Evolutionary conservation across 306 rosid species (phyloP).

Genomic region (Cicer pinnatifidum): DNA sequence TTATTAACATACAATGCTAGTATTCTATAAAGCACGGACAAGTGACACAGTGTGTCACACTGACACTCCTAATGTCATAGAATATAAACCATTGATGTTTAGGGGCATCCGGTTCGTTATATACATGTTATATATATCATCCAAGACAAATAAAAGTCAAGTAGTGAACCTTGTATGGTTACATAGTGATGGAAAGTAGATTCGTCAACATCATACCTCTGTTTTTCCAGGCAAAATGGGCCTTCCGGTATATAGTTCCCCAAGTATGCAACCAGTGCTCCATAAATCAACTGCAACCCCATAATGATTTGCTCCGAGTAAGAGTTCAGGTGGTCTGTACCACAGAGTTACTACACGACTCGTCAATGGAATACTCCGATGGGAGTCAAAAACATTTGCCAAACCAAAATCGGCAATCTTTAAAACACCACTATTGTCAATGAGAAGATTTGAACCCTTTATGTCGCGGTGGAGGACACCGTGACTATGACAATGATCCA

Average conservation of each 20-base stretch:
- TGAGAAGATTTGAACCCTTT: constrained; percentile 96
- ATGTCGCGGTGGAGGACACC: constrained; percentile 97
- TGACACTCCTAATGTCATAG: not conserved
- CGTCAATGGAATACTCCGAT: constrained; percentile 69
- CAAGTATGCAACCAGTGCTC: constrained; percentile 97
- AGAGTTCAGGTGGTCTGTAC: constrained; percentile 98
- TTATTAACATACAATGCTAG: not conserved
- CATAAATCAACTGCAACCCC: constrained; percentile 97
- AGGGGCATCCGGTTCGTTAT: not conserved
- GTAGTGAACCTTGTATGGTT: constrained; percentile 27
- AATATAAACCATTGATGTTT: not conserved
- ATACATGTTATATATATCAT: constrained; percentile 6
- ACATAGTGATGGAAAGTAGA: constrained; percentile 29
- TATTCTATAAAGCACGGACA: not conserved
- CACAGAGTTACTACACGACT: constrained; percentile 96
- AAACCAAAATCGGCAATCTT: constrained; percentile 98
- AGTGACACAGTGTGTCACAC: too few species aligned
- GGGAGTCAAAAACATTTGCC: constrained; percentile 81
- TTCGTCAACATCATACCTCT: constrained; percentile 62
- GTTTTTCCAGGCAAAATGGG: constrained; percentile 98
- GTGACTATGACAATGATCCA: constrained; percentile 84
- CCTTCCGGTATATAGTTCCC: constrained; percentile 85
- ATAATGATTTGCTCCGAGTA: constrained; percentile 92
- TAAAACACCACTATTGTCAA: constrained; percentile 77
- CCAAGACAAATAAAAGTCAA: not conserved